Conservation (phyloP, 2,329 filamentous ascomycete species). For the Neofusicoccum sp. region DNA sequence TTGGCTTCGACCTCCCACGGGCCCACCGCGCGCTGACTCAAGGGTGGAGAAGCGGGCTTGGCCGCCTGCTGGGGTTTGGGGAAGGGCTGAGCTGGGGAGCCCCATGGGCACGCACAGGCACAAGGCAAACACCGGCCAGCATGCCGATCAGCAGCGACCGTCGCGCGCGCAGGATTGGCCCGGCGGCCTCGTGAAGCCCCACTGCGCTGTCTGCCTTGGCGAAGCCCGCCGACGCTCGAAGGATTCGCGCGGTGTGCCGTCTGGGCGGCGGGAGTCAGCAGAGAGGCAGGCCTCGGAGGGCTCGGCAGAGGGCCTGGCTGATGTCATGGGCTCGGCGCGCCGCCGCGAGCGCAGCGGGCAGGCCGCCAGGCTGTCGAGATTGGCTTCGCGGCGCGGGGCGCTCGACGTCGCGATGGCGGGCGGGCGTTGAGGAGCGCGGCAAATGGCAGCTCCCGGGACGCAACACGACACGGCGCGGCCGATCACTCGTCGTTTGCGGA, state of each 20-base stretch:
- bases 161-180: neutral
- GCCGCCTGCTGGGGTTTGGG: constrained; percentile 3
- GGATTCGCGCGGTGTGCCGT: constrained; percentile 13
- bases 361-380: neutral
- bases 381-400: neutral
- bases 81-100: neutral
- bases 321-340: constrained; percentile 5
- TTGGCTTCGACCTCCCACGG: neutral
- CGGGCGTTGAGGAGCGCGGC: neutral
- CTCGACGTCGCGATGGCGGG: neutral
- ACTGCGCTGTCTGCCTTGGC: constrained; percentile 15
- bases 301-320: neutral
- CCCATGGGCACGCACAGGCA: constrained; percentile 5
- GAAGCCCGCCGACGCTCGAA: neutral
- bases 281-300: neutral
- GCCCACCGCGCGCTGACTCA: constrained; percentile 2
- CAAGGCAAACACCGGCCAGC: neutral
- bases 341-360: neutral
- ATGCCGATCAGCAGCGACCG: neutral
- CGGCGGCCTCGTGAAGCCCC: neutral
- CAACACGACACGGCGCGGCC: neutral
- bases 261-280: constrained; percentile 10
- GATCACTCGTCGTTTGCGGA: constrained; percentile 6
- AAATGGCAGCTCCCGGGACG: neutral
- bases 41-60: constrained; percentile 11